A percentile compares a stretch with the other conserved stretches of the same genome.
Conservation (phyloP, 2,329 filamentous ascomycete species). For the Tricladium varicosporioides region DNA sequence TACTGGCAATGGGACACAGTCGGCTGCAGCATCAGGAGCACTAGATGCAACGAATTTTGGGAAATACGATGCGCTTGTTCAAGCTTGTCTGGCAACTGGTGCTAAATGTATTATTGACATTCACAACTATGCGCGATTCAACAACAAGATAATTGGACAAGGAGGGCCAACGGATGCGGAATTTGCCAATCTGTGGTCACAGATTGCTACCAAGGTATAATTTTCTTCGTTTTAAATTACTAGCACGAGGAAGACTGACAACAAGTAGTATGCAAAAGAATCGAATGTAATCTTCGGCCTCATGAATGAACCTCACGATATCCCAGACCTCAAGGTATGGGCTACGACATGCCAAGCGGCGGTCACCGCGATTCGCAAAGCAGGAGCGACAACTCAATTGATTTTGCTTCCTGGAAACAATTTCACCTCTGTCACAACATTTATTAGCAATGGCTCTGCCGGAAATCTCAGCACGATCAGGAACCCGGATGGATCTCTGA, state of each 20-base stretch:
- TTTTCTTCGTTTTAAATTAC: too few species aligned
- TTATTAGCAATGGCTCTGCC: slow-evolving; percentile 50
- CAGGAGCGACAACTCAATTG: slow-evolving; percentile 60
- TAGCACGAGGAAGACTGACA: too few species aligned
- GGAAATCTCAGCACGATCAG: slow-evolving; percentile 50
- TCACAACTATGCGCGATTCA: slow-evolving; percentile 55
- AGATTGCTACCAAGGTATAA: slow-evolving; percentile 11
- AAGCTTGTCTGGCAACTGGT: slow-evolving; percentile 54
- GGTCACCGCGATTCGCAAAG: slow-evolving; percentile 63
- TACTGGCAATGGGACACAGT: neutral
- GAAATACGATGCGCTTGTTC: slow-evolving; percentile 54
- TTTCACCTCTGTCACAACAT: slow-evolving; percentile 50
- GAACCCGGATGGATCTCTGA: slow-evolving; percentile 57
- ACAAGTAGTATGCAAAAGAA: slow-evolving; percentile 53
- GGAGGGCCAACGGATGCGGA: slow-evolving; percentile 59
- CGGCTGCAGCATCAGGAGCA: slow-evolving; percentile 30
- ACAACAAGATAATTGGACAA: slow-evolving; percentile 56
- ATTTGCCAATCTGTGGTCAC: slow-evolving; percentile 37
- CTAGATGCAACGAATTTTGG: slow-evolving; percentile 49
- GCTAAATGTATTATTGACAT: slow-evolving; percentile 59
- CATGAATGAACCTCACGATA: slow-evolving; percentile 64
- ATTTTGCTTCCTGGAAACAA: slow-evolving; percentile 64
- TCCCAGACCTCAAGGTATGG: slow-evolving; percentile 47
- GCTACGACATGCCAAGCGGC: slow-evolving; percentile 58
- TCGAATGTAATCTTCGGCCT: slow-evolving; percentile 60